Conservation (phyloP, 2,329 filamentous ascomycete species). For the Tympanopsis confertula region DNA sequence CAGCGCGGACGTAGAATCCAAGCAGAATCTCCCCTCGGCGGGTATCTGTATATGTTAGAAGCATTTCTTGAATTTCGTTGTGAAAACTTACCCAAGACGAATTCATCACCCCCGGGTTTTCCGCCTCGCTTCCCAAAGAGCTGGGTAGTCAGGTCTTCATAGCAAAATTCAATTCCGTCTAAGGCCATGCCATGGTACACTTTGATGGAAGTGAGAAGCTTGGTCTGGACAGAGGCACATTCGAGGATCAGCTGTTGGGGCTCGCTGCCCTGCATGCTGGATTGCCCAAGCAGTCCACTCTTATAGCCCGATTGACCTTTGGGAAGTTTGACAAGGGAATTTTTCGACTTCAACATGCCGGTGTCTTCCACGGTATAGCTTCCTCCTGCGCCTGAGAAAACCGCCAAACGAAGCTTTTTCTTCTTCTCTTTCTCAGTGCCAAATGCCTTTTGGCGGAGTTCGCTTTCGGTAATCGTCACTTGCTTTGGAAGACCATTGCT, state of each 20-base stretch:
- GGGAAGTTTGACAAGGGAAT: conserved; percentile 62
- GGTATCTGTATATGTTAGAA: conserved; percentile 43
- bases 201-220: conserved; percentile 63
- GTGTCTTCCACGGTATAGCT: conserved; percentile 71
- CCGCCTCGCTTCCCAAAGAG: conserved; percentile 75
- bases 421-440: conserved; percentile 44
- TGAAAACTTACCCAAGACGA: conserved; percentile 57
- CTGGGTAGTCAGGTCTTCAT: conserved; percentile 75
- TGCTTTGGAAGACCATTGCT: conserved; percentile 49
- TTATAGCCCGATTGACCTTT: conserved; percentile 55
- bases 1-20: conserved; percentile 73
- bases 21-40: conserved; percentile 75
- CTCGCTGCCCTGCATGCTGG: conserved; percentile 58
- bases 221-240: conserved; percentile 54
- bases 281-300: conserved; percentile 63
- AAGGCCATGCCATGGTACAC: conserved; percentile 68
- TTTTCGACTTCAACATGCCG: conserved; percentile 56
- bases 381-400: conserved; percentile 68
- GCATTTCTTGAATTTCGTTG: not conserved
- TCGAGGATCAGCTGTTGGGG: conserved; percentile 65
- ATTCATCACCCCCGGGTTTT: conserved; percentile 58
- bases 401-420: conserved; percentile 59
- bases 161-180: conserved; percentile 83
- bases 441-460: conserved; percentile 60
- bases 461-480: conserved; percentile 62